Evolutionary conservation across 352 stramenopile species (phyloP).

Genomic region (Globisporangium viniferum): DNA sequence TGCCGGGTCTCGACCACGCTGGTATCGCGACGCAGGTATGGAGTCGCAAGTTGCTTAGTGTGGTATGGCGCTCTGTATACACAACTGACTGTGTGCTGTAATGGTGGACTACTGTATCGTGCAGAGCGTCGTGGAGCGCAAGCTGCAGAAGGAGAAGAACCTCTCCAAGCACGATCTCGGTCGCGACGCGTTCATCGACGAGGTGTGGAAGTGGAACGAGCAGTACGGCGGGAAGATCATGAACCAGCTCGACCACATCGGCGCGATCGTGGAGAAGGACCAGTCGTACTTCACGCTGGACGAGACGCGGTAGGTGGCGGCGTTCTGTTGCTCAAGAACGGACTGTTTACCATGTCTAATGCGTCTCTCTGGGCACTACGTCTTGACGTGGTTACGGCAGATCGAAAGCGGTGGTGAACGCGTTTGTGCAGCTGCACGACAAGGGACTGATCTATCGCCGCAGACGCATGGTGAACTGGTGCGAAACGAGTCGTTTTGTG

Average conservation of each 20-base stretch:
- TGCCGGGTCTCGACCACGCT: conserved; percentile 97
- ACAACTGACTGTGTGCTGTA: background rate
- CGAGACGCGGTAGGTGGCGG: conserved; percentile 86
- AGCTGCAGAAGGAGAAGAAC: conserved; percentile 94
- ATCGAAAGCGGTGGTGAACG: conserved; percentile 51
- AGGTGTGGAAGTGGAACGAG: conserved; percentile 98
- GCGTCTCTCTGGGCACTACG: background rate
- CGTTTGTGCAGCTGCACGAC: conserved; percentile 92
- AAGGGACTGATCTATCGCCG: conserved; percentile 96
- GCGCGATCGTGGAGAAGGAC: conserved; percentile 95
- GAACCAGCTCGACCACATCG: conserved; percentile 92
- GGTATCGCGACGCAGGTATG: conserved; percentile 97
- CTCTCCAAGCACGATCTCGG: conserved; percentile 94
- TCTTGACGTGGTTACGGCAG: conserved; percentile 12
- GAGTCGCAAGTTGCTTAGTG: background rate
- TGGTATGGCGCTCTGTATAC: background rate
- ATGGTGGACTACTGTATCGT: background rate
- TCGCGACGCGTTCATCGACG: conserved; percentile 95
- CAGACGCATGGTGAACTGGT: conserved; percentile 98
- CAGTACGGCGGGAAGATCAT: conserved; percentile 97
- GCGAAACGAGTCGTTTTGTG: conserved; percentile 25
- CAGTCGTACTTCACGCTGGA: conserved; percentile 99
- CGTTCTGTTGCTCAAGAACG: background rate
- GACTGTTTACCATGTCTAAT: background rate
- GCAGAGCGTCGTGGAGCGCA: conserved; percentile 97